These are phyloP conservation scores for Mycena belliarum DNA, from an alignment of 768 basidiomycete species.

Conservation along the genomic window DNA sequence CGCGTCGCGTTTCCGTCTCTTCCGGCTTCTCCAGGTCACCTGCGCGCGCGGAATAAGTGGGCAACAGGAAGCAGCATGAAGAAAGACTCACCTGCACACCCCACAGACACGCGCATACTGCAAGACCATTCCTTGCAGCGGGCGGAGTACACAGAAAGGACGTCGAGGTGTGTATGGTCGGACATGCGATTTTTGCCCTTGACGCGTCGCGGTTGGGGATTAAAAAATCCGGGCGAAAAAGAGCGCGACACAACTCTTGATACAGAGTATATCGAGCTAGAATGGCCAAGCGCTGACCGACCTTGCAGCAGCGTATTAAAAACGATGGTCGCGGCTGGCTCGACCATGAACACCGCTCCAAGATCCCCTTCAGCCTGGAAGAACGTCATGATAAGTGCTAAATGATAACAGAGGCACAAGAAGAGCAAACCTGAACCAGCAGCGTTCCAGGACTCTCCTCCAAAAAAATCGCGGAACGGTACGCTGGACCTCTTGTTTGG, in stretches of 20 bases:
- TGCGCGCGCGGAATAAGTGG: background rate
- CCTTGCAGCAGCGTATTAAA: constrained; percentile 15
- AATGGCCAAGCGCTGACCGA: background rate
- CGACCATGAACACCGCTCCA: constrained; percentile 18
- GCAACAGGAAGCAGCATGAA: constrained; percentile 33
- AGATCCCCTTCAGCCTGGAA: constrained; percentile 33
- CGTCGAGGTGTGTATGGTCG: constrained; percentile 29
- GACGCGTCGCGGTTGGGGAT: constrained; percentile 48
- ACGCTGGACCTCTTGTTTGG: background rate
- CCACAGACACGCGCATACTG: constrained; percentile 46
- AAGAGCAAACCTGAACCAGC: background rate
- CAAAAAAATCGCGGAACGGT: background rate
- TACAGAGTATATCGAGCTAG: constrained; percentile 8
- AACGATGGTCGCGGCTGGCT: constrained; percentile 49
- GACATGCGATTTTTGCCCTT: constrained; percentile 57
- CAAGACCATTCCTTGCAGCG: constrained; percentile 50
- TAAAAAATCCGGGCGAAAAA: constrained; percentile 53
- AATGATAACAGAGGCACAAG: background rate
- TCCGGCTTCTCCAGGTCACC: background rate
- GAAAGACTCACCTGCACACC: constrained; percentile 39
- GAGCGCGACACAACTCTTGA: constrained; percentile 14
- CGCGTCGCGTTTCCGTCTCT: constrained; percentile 1
- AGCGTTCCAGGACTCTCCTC: background rate
- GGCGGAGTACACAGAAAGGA: constrained; percentile 32
- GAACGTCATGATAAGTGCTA: background rate